Percentiles rank a stretch among this genome's conserved stretches.
Conservation (phyloP, 106 monocot genomes). For the Dendrobium huoshanense region DNA sequence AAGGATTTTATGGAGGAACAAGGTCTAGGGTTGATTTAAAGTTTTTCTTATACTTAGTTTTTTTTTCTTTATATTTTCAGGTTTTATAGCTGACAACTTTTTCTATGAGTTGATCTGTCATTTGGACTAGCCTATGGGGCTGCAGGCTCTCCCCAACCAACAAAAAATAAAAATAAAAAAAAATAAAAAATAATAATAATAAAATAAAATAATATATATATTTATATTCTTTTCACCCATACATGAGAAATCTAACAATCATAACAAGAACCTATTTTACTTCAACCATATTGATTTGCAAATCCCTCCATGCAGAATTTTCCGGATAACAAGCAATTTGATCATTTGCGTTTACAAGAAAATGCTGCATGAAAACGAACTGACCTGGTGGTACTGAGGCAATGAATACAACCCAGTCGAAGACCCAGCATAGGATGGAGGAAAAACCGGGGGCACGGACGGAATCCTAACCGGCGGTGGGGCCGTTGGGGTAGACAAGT, state of each 20-base stretch:
- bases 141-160: too few relatives aligned
- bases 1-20: too few relatives aligned
- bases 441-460: neutral
- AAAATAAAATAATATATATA: too few relatives aligned
- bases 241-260: neutral
- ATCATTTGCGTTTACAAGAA: neutral
- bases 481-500: slow-evolving; percentile 9
- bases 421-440: slow-evolving; percentile 7
- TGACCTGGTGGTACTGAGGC: slow-evolving; percentile 66
- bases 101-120: too few relatives aligned
- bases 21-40: too few relatives aligned
- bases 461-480: slow-evolving; percentile 20
- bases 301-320: neutral
- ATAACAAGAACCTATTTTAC: neutral
- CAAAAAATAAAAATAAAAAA: too few relatives aligned
- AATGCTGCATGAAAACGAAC: neutral
- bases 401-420: slow-evolving; percentile 27
- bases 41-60: too few relatives aligned
- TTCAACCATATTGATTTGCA: neutral
- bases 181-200: too few relatives aligned
- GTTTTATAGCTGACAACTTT: too few relatives aligned
- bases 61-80: too few relatives aligned
- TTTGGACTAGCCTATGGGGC: too few relatives aligned
- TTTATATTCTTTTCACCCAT: too few relatives aligned
- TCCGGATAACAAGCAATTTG: neutral